A percentile compares a stretch with the other conserved stretches of the same genome.
These are phyloP conservation scores for Ophiostoma perfectum DNA, from an alignment of 2,329 filamentous ascomycete species.

Conservation along the genomic window DNA sequence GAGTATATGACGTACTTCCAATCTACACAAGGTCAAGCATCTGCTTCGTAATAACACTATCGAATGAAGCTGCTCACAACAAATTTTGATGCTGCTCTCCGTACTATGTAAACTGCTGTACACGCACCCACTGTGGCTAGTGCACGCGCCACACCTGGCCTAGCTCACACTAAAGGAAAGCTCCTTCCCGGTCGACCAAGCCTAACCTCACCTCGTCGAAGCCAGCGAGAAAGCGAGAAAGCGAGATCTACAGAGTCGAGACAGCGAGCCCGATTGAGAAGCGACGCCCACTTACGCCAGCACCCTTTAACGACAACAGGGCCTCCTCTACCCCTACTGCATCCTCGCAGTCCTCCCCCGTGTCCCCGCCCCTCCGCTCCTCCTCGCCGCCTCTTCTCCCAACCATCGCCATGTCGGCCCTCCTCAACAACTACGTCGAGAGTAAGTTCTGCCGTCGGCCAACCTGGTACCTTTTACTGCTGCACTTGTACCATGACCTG, in stretches of 20 bases:
- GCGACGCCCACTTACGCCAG: background rate
- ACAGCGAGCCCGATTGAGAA: background rate
- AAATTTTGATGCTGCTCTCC: background rate
- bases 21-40: no score
- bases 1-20: no score
- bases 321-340: background rate
- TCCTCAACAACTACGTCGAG: slow-evolving; percentile 32
- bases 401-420: slow-evolving; percentile 27
- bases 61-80: no score
- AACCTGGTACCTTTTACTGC: no score
- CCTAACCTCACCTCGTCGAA: background rate
- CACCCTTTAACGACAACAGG: background rate
- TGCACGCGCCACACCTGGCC: slow-evolving; percentile 8
- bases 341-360: background rate
- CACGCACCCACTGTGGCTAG: slow-evolving; percentile 6
- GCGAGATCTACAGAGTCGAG: background rate
- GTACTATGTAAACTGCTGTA: background rate
- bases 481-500: no score
- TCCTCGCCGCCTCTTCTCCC: slow-evolving; percentile 18
- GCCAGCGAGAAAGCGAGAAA: background rate
- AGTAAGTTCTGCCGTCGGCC: slow-evolving; percentile 27
- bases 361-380: background rate
- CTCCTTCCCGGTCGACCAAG: background rate
- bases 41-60: no score
- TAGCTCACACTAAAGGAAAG: slow-evolving; percentile 8